A percentile compares a stretch with the other conserved stretches of the same genome.
Evolutionary conservation across 768 basidiomycete species (phyloP).

Genomic region (Leccinum incarnatum): DNA sequence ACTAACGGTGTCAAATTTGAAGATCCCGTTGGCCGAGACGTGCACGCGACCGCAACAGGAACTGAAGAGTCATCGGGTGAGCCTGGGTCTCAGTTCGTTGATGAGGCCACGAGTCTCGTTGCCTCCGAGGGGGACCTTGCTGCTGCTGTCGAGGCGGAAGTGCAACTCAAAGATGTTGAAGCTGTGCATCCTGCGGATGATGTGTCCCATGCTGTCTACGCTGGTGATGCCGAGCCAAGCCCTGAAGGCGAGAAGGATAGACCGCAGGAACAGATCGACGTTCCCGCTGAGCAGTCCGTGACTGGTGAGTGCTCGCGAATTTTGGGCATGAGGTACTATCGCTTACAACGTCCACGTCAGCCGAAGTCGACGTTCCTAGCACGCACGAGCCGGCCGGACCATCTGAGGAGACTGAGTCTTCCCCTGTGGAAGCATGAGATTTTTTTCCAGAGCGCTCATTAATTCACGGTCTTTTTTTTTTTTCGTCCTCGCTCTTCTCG

Average conservation of each 20-base stretch:
- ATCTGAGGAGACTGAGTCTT: not conserved
- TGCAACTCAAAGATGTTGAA: not conserved
- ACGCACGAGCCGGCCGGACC: not conserved
- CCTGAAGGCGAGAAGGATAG: not conserved
- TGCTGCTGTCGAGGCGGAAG: not conserved
- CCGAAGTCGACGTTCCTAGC: not conserved
- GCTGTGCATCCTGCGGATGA: not conserved
- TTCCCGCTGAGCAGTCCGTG: not conserved
- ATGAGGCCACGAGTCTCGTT: not conserved
- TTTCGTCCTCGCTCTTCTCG: not conserved
- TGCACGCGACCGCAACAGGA: not conserved
- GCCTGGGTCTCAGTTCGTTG: conserved; percentile 9
- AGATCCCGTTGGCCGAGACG: conserved; percentile 1
- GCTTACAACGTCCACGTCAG: conserved; percentile 5
- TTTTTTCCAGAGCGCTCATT: not conserved
- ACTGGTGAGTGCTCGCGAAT: conserved; percentile 12
- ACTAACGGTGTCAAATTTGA: conserved; percentile 1
- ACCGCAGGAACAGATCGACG: not conserved
- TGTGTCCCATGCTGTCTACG: not conserved
- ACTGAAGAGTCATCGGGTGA: conserved; percentile 3
- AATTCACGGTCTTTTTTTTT: not conserved
- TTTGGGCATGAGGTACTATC: not conserved
- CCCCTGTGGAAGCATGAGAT: conserved; percentile 1
- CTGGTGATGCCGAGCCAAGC: not conserved
- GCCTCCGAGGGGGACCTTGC: not conserved